Evolutionary conservation across 2,329 filamentous ascomycete species (phyloP).

Genomic region (Fusarium anthophilum): DNA sequence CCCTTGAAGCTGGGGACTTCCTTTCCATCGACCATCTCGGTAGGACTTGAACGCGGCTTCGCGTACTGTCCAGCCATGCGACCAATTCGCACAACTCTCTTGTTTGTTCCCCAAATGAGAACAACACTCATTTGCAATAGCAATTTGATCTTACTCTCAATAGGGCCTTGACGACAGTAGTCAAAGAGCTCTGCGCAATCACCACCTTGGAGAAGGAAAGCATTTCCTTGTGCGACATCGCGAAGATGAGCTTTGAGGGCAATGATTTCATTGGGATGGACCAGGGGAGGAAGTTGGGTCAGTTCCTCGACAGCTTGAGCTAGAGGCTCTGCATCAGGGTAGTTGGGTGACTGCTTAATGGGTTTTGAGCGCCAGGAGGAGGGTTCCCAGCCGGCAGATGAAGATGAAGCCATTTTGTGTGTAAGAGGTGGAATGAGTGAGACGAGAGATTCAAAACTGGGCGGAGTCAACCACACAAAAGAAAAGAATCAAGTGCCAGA

Average conservation of each 20-base stretch:
- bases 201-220: constrained; percentile 94
- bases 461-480: neutral
- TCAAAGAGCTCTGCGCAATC: constrained; percentile 98
- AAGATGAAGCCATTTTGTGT: constrained; percentile 45
- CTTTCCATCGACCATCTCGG: constrained; percentile 80
- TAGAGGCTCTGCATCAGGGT: constrained; percentile 70
- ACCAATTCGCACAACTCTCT: constrained; percentile 90
- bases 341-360: constrained; percentile 79
- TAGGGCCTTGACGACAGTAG: constrained; percentile 89
- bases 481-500: neutral
- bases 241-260: constrained; percentile 80
- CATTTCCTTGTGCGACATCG: constrained; percentile 89
- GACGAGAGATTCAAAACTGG: neutral
- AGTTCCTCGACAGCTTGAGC: constrained; percentile 71
- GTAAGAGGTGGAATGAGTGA: constrained; percentile 4
- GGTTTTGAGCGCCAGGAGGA: constrained; percentile 80
- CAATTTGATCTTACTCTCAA: constrained; percentile 96
- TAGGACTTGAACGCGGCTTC: constrained; percentile 90
- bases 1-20: constrained; percentile 91
- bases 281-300: constrained; percentile 76
- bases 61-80: constrained; percentile 98
- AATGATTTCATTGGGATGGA: constrained; percentile 82
- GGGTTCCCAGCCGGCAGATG: constrained; percentile 60
- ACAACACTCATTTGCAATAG: constrained; percentile 97
- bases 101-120: constrained; percentile 84